Conservation (phyloP, 2,329 filamentous ascomycete species). For the Cryphonectria naterciae region DNA sequence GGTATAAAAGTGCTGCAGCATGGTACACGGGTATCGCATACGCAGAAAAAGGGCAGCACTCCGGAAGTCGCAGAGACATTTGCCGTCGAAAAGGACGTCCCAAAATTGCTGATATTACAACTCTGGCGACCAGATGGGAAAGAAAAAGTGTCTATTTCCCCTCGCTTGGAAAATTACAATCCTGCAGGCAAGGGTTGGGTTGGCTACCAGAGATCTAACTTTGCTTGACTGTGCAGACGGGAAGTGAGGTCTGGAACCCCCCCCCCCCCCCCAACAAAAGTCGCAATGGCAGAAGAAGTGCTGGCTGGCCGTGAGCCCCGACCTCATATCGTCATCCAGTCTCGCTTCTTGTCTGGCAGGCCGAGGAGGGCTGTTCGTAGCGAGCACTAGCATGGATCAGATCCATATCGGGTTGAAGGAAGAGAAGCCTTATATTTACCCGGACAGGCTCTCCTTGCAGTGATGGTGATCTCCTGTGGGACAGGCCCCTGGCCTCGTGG, state of each 20-base stretch:
- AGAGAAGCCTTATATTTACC: constrained; percentile 17
- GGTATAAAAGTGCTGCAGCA: too few species aligned
- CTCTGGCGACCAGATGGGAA: background rate
- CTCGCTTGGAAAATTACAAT: background rate
- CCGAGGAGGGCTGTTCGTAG: background rate
- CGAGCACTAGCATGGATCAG: constrained; percentile 11
- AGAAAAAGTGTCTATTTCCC: background rate
- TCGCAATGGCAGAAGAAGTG: too few species aligned
- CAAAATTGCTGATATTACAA: background rate
- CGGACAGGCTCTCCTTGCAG: constrained; percentile 11
- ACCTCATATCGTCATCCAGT: constrained; percentile 1
- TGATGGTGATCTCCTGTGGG: constrained; percentile 5
- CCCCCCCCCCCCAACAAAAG: too few species aligned
- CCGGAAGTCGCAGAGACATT: background rate
- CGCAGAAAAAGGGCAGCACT: background rate
- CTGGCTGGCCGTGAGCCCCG: background rate
- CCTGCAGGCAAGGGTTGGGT: background rate
- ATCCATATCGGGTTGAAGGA: constrained; percentile 19
- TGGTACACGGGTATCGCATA: background rate
- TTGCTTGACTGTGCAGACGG: background rate
- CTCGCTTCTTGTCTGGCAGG: constrained; percentile 4
- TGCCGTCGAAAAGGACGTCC: background rate
- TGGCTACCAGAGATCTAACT: background rate
- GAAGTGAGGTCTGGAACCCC: background rate
- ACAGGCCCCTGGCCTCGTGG: constrained; percentile 7